Evolutionary conservation across 1,139 yeast genomes (phyloP), one percentile per base, ranked within the genome.

Genomic region (Kodamaea derodonti): DNA sequence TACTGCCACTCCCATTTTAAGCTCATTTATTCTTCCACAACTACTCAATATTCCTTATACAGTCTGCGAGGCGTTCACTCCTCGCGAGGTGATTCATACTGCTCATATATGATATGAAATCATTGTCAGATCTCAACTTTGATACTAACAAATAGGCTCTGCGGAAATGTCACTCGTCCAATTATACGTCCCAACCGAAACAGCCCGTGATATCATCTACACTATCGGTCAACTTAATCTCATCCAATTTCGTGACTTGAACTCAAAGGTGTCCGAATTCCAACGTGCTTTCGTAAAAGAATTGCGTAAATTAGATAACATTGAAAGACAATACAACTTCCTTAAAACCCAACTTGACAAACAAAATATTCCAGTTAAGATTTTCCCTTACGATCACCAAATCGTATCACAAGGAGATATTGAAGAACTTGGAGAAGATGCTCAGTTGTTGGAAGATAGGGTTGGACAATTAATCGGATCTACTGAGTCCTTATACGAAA

Each of bases 161-260:
- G 92, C 92, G 75, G 84, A 79, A 49, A 83, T 83, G 92, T 76
- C 86, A 15, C 72, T 81, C 57, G 76, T 82, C 29, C 86, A 83
- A 53, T 60, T 84, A 48, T 83, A 81, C 51, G 78, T 83, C 34
- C 88, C 90, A 2, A 67, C 80, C 17, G 94, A 84, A 57, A 74
- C 78, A 16, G 65, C 84, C 2, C 65, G 92, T 46, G 86, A 80
- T 39, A 69, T 81, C 11, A 72, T 81, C 30, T 76, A 80, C 51
- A 65, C 78, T 17, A 61, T 84, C 30, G 92, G 92, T 9, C 75
- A 75, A 32, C 58, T 80, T 46, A 80, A 83, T 34, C 58, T 75
- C 38, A 65, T 83, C 31, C 86, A 83, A 60, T 80, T 84, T 47
- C 65, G 85, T 42, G 94, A 84, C 54, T 65, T 80, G 53, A 84